Conservation (phyloP, 352 stramenopile genomes). For the Elongisporangium prolatum region DNA sequence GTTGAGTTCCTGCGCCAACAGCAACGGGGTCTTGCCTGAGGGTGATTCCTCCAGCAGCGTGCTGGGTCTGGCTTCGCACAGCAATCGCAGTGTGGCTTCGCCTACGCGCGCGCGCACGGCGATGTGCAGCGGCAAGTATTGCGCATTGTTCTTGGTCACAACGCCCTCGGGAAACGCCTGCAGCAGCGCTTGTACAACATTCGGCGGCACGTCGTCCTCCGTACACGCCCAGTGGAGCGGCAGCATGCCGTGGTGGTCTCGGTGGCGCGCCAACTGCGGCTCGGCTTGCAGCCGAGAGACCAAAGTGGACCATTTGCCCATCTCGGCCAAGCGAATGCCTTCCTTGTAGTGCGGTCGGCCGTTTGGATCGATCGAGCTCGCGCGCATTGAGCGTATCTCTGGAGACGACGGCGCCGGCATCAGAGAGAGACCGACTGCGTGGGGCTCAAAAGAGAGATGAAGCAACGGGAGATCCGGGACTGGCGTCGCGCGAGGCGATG, state of each 20-base stretch:
- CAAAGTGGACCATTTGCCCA: conserved; percentile 72
- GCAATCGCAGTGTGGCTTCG: conserved; percentile 42
- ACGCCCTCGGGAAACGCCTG: conserved; percentile 69
- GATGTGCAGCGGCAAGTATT: conserved; percentile 83
- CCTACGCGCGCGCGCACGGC: conserved; percentile 56
- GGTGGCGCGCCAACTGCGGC: conserved; percentile 65
- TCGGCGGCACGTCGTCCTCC: conserved; percentile 65
- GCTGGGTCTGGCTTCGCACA: conserved; percentile 64
- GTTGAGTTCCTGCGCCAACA: conserved; percentile 55
- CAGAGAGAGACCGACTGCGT: not conserved
- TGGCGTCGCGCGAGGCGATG: not conserved
- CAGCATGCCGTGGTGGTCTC: conserved; percentile 83
- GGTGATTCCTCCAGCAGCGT: conserved; percentile 68
- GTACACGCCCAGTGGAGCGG: conserved; percentile 83
- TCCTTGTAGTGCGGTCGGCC: conserved; percentile 72
- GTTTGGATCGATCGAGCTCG: conserved; percentile 21
- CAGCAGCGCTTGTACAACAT: conserved; percentile 55
- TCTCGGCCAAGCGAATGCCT: conserved; percentile 74
- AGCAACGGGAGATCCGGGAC: not conserved
- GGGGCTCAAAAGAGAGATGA: too few relatives aligned
- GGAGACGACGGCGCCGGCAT: not conserved
- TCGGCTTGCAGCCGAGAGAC: conserved; percentile 49
- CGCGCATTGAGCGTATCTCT: not conserved
- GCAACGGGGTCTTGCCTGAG: conserved; percentile 61
- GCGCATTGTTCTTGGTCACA: conserved; percentile 77